Conservation (phyloP, 768 basidiomycete genomes). For the Pulveroboletus frians region DNA sequence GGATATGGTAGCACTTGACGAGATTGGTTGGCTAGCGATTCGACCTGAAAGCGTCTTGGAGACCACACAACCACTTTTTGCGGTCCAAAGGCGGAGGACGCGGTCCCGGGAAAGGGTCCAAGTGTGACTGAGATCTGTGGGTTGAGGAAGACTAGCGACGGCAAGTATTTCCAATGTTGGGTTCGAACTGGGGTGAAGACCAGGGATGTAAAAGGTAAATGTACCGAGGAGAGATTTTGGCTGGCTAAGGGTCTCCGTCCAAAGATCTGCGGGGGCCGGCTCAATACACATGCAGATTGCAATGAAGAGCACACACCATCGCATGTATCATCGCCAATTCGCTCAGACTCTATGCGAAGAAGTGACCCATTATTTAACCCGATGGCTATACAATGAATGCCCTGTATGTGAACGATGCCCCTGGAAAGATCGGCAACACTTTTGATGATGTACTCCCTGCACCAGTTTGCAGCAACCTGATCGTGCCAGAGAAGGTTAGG, state of each 20-base stretch:
- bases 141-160: constrained; percentile 67
- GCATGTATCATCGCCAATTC: constrained; percentile 45
- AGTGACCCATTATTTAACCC: constrained; percentile 57
- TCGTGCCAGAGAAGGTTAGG: constrained; percentile 55
- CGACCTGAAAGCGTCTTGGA: constrained; percentile 47
- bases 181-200: constrained; percentile 41
- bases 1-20: constrained; percentile 31
- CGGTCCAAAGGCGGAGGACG: constrained; percentile 80
- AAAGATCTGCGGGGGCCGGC: constrained; percentile 48
- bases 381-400: constrained; percentile 61
- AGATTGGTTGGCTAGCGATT: constrained; percentile 30
- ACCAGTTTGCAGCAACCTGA: constrained; percentile 50
- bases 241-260: constrained; percentile 62
- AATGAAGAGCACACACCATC: constrained; percentile 46
- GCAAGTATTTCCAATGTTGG: constrained; percentile 61
- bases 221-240: constrained; percentile 64
- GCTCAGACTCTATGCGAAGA: constrained; percentile 64
- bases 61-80: constrained; percentile 67
- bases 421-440: constrained; percentile 39
- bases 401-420: constrained; percentile 60
- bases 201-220: constrained; percentile 60
- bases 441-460: constrained; percentile 63
- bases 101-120: constrained; percentile 89
- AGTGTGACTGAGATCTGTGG: constrained; percentile 65
- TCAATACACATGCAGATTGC: constrained; percentile 6